phyloP scores from a whole-genome alignment of 257 asterid species.

The Nicotiana undulata region DNA sequence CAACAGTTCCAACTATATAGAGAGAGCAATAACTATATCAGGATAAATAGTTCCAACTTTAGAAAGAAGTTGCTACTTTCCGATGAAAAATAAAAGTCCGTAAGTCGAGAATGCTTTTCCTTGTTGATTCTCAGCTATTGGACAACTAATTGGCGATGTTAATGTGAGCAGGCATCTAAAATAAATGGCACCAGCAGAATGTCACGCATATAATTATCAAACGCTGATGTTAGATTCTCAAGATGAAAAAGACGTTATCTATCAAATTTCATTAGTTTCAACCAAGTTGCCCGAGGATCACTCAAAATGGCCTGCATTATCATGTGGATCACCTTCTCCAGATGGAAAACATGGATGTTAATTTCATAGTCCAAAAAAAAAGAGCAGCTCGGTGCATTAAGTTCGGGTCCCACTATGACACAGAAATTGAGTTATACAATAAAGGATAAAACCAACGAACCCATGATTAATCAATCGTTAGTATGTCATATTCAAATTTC shows the following conservation, averaged over 20 bases:
- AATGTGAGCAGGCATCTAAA: no score
- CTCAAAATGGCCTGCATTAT: background rate
- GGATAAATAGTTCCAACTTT: background rate
- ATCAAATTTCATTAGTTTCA: background rate
- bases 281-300: background rate
- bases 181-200: no score
- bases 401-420: no score
- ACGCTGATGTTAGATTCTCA: background rate
- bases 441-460: no score
- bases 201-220: no score
- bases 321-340: background rate
- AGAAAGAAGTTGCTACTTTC: background rate
- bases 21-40: no score
- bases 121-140: no score
- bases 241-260: background rate
- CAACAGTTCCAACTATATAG: background rate
- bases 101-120: no score
- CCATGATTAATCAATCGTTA: no score
- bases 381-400: no score
- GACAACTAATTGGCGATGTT: no score
- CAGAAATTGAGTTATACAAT: background rate
- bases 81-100: no score
- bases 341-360: background rate
- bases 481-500: background rate
- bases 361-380: background rate